A percentile compares a stretch with the other conserved stretches of the same genome.
These are phyloP conservation scores for Beauveria asiatica DNA, from an alignment of 2,329 filamentous ascomycete species.

Conservation along the genomic window DNA sequence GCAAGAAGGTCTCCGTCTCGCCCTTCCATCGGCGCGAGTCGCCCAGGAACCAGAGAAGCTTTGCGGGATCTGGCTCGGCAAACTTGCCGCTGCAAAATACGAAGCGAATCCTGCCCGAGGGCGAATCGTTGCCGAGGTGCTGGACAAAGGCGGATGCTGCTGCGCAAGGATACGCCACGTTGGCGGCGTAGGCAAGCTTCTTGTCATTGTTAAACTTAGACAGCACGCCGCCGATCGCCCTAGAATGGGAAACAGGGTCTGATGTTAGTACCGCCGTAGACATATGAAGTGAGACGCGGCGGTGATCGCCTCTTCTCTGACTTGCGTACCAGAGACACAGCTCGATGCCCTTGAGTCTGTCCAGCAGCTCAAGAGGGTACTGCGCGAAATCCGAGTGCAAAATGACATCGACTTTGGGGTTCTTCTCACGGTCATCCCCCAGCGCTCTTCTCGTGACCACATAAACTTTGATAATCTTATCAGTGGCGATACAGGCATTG, in stretches of 20 bases:
- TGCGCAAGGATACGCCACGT: constrained; percentile 49
- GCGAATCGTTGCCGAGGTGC: constrained; percentile 22
- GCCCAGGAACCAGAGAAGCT: constrained; percentile 26
- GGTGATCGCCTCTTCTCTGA: background rate
- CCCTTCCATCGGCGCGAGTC: constrained; percentile 30
- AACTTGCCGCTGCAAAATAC: constrained; percentile 33
- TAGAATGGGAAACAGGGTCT: constrained; percentile 13
- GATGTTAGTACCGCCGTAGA: background rate
- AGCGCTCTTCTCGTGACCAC: constrained; percentile 42
- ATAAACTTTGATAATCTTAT: constrained; percentile 41
- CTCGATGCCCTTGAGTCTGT: constrained; percentile 40
- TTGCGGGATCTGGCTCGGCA: constrained; percentile 26
- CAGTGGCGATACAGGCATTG: constrained; percentile 38
- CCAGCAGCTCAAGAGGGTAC: constrained; percentile 33
- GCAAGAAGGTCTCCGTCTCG: constrained; percentile 31
- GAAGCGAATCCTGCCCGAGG: constrained; percentile 31
- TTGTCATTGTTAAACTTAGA: constrained; percentile 41
- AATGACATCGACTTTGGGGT: constrained; percentile 42
- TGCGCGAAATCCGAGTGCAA: constrained; percentile 44
- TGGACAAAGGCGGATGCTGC: constrained; percentile 48
- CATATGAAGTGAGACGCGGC: background rate
- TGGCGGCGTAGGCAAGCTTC: constrained; percentile 38
- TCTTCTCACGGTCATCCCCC: constrained; percentile 29
- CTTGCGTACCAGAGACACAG: constrained; percentile 54
- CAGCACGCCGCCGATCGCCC: constrained; percentile 35